A percentile compares a stretch with the other conserved stretches of the same genome.
These are phyloP conservation scores for Candida freyschussii DNA, from an alignment of 1,139 yeast genomes.

Conservation along the genomic window DNA sequence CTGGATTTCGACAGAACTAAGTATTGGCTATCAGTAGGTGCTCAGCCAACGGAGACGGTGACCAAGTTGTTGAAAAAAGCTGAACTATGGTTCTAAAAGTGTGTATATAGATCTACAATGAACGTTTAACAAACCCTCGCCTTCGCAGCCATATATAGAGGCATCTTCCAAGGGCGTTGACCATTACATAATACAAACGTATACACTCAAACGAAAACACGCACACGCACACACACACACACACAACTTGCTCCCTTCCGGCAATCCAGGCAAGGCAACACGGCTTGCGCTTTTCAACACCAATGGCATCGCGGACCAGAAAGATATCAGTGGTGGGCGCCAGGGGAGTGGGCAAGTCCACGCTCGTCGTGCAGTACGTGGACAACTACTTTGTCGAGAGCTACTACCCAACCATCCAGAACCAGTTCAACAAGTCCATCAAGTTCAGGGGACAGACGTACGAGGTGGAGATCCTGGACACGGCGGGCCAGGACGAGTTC, in stretches of 20 bases:
- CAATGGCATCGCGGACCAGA: slow-evolving; percentile 35
- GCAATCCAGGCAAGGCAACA: no score
- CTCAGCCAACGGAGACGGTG: slow-evolving; percentile 86
- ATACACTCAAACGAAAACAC: no score
- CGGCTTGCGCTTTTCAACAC: no score
- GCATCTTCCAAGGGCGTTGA: no score
- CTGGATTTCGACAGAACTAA: slow-evolving; percentile 88
- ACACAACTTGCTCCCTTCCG: no score
- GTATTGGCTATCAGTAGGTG: slow-evolving; percentile 99
- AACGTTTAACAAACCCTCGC: no score
- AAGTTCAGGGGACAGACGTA: slow-evolving; percentile 71
- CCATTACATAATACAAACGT: no score
- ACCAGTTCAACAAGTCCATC: slow-evolving; percentile 74
- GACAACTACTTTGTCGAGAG: slow-evolving; percentile 87
- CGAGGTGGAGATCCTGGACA: slow-evolving; percentile 82
- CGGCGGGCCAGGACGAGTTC: slow-evolving; percentile 95
- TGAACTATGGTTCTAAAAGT: slow-evolving; percentile 57
- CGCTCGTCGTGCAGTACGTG: slow-evolving; percentile 80
- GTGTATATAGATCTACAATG: no score
- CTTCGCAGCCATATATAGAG: no score
- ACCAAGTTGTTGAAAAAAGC: slow-evolving; percentile 74
- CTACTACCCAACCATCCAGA: slow-evolving; percentile 90
- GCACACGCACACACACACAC: no score
- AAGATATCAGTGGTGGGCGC: slow-evolving; percentile 88
- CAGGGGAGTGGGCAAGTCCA: slow-evolving; percentile 85